Evolutionary conservation across 495 filamentous ascomycete species (phyloP), one percentile per base, ranked within the genome.

Genomic region (Lophiostoma macrostomum): DNA sequence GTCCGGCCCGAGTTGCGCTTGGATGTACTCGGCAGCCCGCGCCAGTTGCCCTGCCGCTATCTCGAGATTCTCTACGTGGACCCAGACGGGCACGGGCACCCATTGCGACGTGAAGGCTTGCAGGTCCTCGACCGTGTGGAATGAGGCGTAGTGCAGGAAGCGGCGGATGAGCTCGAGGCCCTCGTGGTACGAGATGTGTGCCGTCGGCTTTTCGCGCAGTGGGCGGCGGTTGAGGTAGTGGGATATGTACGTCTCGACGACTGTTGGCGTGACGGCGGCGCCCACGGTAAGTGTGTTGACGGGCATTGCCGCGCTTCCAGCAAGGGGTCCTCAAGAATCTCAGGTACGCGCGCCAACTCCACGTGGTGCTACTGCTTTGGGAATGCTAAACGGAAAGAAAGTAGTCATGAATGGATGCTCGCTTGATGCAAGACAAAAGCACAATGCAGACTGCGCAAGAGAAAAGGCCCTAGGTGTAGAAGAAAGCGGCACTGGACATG

Each of bases 121-220:
- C 14, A 96, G 67, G 27, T 97, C 91, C 69, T 97, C 91, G 51
- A 97, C 84, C 0, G 87, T 88, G 64, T 95, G 89, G 54, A 86
- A 82, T 1, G 90, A 90, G 1, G 89, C 84, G 62, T 88, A 87
- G 14, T 70, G 62, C 19, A 97, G 80, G 69, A 97, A 97, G 29
- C 83, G 81, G 40, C 87, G 87, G 53, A 96, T 83, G 18, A 96
- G 76, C 24, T 85, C 78, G n/a, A 97, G 76, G n/a, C 90, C 90
- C 70, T 95, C 86, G 61, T 96, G 87, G 68, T 97, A 97, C 20
- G 89, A 90, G 55, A 97, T 80, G 62, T 91, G 88, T 1, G 85
- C 82, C 18, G 85, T 91, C 1, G 90, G 91, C 44, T 88, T 90
- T 47, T 87, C 76, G 47, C 76, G 81, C 8, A 84, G 76, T 3